phyloP scores from a whole-genome alignment of 306 rosid genomes.

The Cicer arietinum region DNA sequence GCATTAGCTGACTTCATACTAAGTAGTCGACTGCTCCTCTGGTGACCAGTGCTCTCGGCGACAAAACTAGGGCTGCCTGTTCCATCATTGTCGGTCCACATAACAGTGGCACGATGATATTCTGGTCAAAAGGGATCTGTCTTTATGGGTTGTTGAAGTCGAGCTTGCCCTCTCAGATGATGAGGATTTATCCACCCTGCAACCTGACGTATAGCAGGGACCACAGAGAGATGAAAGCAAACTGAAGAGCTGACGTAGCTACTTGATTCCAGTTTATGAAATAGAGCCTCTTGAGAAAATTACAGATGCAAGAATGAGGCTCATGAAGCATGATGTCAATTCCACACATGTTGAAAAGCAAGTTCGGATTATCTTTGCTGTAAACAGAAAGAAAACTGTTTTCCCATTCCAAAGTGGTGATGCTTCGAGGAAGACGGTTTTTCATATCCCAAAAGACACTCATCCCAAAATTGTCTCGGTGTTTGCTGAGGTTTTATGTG shows the following conservation, averaged over 20 bases:
- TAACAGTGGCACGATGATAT: conserved; percentile 73
- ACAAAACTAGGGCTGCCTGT: conserved; percentile 85
- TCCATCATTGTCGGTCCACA: conserved; percentile 86
- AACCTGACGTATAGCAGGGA: conserved; percentile 79
- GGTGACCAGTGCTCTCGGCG: conserved; percentile 92
- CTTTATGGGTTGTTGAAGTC: conserved; percentile 66
- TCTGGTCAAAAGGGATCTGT: conserved; percentile 76
- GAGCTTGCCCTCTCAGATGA: conserved; percentile 76
- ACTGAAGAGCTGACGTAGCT: conserved; percentile 68
- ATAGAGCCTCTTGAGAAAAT: too few relatives aligned
- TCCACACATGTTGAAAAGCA: too few relatives aligned
- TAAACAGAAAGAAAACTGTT: too few relatives aligned
- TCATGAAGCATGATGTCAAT: too few relatives aligned
- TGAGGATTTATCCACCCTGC: conserved; percentile 87
- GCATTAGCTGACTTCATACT: conserved; percentile 95
- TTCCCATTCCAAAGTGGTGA: too few relatives aligned
- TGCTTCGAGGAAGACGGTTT: too few relatives aligned
- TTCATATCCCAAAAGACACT: too few relatives aligned
- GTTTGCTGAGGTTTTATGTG: too few relatives aligned
- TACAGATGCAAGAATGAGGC: too few relatives aligned
- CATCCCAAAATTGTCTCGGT: too few relatives aligned
- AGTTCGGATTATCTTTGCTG: too few relatives aligned
- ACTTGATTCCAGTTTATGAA: too few relatives aligned
- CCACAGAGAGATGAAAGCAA: conserved; percentile 86
- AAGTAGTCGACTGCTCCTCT: conserved; percentile 83